phyloP scores from a whole-genome alignment of 805 yeast species.

The Pichia pseudocactophila region DNA sequence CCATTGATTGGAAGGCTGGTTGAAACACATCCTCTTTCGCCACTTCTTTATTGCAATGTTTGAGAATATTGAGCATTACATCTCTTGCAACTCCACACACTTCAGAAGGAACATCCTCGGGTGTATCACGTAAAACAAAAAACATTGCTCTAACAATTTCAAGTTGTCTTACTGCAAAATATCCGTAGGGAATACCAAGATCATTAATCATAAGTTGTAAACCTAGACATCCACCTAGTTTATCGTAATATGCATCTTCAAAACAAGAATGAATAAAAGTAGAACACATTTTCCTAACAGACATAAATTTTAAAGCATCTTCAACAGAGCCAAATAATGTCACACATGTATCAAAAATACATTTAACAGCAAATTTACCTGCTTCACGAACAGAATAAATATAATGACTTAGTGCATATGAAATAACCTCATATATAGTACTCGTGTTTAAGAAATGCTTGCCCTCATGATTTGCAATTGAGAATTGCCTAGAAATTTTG shows the following conservation, averaged over 20 bases:
- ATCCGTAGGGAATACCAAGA: constrained; percentile 53
- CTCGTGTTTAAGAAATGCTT: constrained; percentile 58
- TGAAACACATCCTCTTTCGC: constrained; percentile 55
- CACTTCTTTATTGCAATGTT: constrained; percentile 54
- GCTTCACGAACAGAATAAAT: constrained; percentile 57
- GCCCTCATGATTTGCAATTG: constrained; percentile 76
- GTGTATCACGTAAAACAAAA: constrained; percentile 84
- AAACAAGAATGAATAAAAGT: constrained; percentile 87
- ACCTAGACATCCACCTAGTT: constrained; percentile 86
- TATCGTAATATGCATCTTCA: constrained; percentile 77
- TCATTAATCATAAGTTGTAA: constrained; percentile 64
- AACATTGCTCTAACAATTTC: constrained; percentile 82
- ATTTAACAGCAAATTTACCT: constrained; percentile 59
- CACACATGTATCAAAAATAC: constrained; percentile 52
- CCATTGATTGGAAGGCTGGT: constrained; percentile 69
- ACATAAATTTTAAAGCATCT: constrained; percentile 61
- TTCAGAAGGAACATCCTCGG: constrained; percentile 74
- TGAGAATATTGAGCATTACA: constrained; percentile 54
- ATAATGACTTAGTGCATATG: constrained; percentile 73
- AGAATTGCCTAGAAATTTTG: constrained; percentile 59
- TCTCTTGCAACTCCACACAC: constrained; percentile 67
- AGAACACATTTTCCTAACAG: constrained; percentile 67
- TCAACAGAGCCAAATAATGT: constrained; percentile 60
- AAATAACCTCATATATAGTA: constrained; percentile 64
- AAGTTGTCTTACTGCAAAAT: constrained; percentile 71